Conservation (phyloP, 2,329 filamentous ascomycete species). For the Trichophyton simii region DNA sequence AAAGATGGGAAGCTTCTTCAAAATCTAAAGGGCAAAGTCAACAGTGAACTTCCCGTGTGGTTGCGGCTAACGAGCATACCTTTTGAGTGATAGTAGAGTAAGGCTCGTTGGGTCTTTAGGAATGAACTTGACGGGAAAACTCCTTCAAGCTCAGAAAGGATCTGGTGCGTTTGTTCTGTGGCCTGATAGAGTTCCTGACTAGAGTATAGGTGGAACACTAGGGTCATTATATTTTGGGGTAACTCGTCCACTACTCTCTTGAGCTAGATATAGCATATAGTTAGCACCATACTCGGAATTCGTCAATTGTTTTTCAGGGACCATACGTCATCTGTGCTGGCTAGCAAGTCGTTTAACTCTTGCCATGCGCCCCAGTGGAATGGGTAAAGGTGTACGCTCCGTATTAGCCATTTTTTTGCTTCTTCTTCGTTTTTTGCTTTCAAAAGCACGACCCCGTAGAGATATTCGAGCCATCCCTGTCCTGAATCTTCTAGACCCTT, state of each 20-base stretch:
- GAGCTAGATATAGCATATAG: conserved; percentile 38
- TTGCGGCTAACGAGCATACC: conserved; percentile 17
- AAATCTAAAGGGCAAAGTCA: conserved; percentile 36
- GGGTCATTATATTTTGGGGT: conserved; percentile 81
- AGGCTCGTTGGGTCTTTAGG: conserved; percentile 74
- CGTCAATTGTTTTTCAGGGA: conserved; percentile 6
- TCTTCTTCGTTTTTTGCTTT: conserved; percentile 82
- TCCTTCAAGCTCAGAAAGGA: conserved; percentile 61
- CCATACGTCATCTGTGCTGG: conserved; percentile 67
- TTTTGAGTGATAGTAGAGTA: conserved; percentile 84
- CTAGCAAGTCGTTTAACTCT: conserved; percentile 71
- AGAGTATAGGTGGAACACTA: conserved; percentile 85
- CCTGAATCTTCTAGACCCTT: conserved; percentile 50
- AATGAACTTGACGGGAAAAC: conserved; percentile 87
- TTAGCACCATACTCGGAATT: conserved; percentile 5
- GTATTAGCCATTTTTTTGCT: conserved; percentile 75
- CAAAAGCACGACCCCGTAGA: conserved; percentile 76
- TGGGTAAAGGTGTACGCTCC: conserved; percentile 75
- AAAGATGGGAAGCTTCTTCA: conserved; percentile 50
- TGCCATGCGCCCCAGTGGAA: conserved; percentile 98
- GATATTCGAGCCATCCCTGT: conserved; percentile 80
- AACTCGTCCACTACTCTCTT: conserved; percentile 59
- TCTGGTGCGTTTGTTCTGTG: conserved; percentile 58
- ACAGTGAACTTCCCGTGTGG: neutral
- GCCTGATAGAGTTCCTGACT: conserved; percentile 87